Percentiles rank a stretch among this genome's conserved stretches.
Conservation (phyloP, 2,329 filamentous ascomycete genomes). For the Aureobasidium sp. region DNA sequence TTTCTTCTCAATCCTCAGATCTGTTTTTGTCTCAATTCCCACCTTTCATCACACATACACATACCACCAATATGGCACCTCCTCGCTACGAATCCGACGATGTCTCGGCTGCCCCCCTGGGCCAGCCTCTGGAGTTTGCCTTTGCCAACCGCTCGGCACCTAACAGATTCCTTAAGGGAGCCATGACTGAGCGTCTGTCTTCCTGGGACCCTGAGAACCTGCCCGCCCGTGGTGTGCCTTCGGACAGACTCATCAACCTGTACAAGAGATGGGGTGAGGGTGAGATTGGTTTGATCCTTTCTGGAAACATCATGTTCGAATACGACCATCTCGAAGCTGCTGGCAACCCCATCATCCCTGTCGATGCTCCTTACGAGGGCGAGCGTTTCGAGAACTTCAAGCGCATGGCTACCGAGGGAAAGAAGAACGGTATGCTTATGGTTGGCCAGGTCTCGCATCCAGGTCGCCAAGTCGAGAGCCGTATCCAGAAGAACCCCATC, state of each 20-base stretch:
- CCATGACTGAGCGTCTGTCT: conserved; percentile 57
- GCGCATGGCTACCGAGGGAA: conserved; percentile 45
- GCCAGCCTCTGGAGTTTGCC: conserved; percentile 35
- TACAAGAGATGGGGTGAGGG: conserved; percentile 56
- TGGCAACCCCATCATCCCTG: conserved; percentile 52
- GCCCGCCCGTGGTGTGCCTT: conserved; percentile 45
- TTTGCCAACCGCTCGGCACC: conserved; percentile 47
- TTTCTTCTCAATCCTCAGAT: background rate
- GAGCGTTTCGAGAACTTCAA: conserved; percentile 53
- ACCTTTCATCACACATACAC: background rate
- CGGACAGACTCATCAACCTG: conserved; percentile 44
- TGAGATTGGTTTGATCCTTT: conserved; percentile 47
- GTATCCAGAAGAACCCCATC: conserved; percentile 42
- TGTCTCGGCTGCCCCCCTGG: conserved; percentile 32
- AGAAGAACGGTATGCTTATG: conserved; percentile 49
- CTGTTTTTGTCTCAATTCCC: background rate
- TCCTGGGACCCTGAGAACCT: conserved; percentile 49
- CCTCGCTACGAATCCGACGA: conserved; percentile 33
- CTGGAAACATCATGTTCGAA: conserved; percentile 57
- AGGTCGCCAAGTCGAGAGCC: conserved; percentile 44
- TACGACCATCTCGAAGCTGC: conserved; percentile 48
- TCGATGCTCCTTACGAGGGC: conserved; percentile 42
- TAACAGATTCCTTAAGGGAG: conserved; percentile 59
- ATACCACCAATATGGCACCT: conserved; percentile 5
- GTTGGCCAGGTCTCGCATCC: conserved; percentile 55